phyloP scores from a whole-genome alignment of 345 rosid genomes.

The Euphorbia tirucalli region DNA sequence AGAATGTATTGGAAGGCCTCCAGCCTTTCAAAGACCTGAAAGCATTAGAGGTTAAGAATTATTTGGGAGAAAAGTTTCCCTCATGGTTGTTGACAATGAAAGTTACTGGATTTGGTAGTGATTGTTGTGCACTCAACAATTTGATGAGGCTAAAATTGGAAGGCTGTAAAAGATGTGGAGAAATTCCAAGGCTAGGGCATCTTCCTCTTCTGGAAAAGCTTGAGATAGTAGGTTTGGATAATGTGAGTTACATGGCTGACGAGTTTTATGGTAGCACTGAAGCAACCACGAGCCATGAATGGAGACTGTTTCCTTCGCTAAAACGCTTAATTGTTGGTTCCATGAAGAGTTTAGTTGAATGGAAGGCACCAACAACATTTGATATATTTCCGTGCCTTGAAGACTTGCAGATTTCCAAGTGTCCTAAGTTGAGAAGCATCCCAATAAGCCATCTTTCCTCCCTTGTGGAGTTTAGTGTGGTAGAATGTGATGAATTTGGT shows the following conservation, averaged over 20 bases:
- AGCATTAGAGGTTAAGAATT: slow-evolving; percentile 6
- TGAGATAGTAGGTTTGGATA: not conserved
- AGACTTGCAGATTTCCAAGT: not conserved
- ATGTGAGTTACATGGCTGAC: not conserved
- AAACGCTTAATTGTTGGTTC: not conserved
- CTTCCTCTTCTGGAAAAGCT: not conserved
- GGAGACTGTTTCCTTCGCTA: slow-evolving; percentile 14
- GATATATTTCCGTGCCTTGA: slow-evolving; percentile 21
- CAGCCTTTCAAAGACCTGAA: slow-evolving; percentile 9
- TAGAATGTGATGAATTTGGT: not conserved
- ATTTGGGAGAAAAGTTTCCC: slow-evolving; percentile 13
- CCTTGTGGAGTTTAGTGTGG: not conserved
- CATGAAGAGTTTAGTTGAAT: slow-evolving; percentile 11
- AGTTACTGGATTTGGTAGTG: not conserved
- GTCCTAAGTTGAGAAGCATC: slow-evolving; percentile 11
- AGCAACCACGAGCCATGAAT: not conserved
- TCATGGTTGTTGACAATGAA: not conserved
- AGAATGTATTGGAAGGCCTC: slow-evolving; percentile 20
- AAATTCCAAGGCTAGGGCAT: slow-evolving; percentile 1
- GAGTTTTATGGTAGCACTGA: slow-evolving; percentile 5
- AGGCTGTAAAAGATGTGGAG: not conserved
- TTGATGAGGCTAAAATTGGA: not conserved
- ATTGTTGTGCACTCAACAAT: not conserved
- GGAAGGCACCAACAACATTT: slow-evolving; percentile 3
- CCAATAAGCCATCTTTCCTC: slow-evolving; percentile 4